These are phyloP conservation scores for Tolypocladium endophyticum DNA, from an alignment of 2,329 filamentous ascomycete species.

Conservation along the genomic window DNA sequence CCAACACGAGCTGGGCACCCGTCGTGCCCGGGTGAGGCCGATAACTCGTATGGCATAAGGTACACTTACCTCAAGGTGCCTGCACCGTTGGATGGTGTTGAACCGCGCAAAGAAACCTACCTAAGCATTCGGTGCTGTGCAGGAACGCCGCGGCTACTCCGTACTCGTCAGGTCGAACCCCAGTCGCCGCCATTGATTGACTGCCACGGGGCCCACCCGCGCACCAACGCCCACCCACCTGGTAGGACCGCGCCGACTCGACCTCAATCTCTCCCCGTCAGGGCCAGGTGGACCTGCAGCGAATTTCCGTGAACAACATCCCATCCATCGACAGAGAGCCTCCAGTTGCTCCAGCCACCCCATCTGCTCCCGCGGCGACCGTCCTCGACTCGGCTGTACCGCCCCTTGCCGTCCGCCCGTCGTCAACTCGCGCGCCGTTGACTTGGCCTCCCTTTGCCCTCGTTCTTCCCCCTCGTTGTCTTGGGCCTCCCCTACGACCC, in stretches of 20 bases:
- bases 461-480: not conserved
- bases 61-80: too few relatives aligned
- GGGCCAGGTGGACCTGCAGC: constrained; percentile 5
- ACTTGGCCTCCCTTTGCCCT: not conserved
- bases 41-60: too few relatives aligned
- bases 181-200: not conserved
- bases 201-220: not conserved
- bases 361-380: not conserved
- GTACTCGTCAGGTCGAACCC: not conserved
- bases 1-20: not conserved
- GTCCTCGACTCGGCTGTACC: not conserved
- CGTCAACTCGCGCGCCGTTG: not conserved
- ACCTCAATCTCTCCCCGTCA: not conserved
- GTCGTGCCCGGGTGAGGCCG: too few relatives aligned
- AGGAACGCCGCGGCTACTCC: too few relatives aligned
- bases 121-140: not conserved
- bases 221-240: not conserved
- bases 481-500: not conserved
- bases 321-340: not conserved
- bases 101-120: too few relatives aligned
- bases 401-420: not conserved
- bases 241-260: not conserved
- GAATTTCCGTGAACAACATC: constrained; percentile 4
- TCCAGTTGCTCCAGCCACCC: not conserved
- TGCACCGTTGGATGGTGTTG: too few relatives aligned